These are phyloP conservation scores for Microdochium bolleyi DNA, from an alignment of 2,329 filamentous ascomycete genomes.

Conservation along the genomic window DNA sequence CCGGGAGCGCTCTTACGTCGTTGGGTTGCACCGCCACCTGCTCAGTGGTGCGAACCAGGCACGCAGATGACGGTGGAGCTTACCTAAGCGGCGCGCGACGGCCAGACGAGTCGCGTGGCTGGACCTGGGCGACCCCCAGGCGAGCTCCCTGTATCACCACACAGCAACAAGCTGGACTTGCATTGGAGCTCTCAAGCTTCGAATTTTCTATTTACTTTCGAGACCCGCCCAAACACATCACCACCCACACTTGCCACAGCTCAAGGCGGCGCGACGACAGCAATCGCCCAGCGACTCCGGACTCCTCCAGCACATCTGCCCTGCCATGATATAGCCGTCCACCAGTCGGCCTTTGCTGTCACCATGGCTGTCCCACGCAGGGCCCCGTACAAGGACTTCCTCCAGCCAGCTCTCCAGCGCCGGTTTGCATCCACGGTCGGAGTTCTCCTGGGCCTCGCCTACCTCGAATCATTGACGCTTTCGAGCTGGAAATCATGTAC, in stretches of 20 bases:
- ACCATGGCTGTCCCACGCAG: constrained; percentile 47
- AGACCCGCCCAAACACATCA: not conserved
- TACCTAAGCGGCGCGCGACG: not conserved
- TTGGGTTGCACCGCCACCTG: not conserved
- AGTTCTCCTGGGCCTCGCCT: constrained; percentile 63
- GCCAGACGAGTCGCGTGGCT: no score
- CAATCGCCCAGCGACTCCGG: not conserved
- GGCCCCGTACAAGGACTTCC: constrained; percentile 74
- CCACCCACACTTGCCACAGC: not conserved
- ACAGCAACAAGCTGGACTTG: not conserved
- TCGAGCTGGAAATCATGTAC: constrained; percentile 62
- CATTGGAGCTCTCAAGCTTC: not conserved
- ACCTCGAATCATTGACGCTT: constrained; percentile 62
- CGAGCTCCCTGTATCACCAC: not conserved
- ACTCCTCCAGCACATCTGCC: not conserved
- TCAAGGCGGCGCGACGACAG: not conserved
- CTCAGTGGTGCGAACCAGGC: no score
- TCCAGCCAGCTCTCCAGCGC: constrained; percentile 81
- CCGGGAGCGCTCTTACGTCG: not conserved
- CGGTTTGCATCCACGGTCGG: constrained; percentile 74
- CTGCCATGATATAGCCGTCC: not conserved
- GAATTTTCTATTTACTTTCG: constrained; percentile 1
- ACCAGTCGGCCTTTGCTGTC: constrained; percentile 19
- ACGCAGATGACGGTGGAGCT: not conserved
- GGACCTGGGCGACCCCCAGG: not conserved